phyloP scores from a whole-genome alignment of 306 rosid species.

The Vigna unguiculata region DNA sequence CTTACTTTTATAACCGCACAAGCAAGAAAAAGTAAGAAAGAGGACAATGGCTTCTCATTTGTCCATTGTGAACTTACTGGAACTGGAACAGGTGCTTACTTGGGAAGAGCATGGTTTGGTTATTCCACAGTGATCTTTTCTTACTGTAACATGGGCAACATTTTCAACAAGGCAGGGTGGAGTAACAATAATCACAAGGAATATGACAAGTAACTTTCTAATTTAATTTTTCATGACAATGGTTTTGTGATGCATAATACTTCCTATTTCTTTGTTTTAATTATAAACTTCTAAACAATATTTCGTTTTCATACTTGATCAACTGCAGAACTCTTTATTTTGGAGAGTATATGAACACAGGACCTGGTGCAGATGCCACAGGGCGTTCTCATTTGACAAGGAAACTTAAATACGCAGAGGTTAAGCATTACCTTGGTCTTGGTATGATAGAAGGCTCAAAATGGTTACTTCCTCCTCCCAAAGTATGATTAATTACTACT shows the following conservation, averaged over 20 bases:
- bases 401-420: constrained; percentile 34
- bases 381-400: neutral
- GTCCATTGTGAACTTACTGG: constrained; percentile 63
- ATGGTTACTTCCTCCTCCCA: constrained; percentile 69
- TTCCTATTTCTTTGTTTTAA: too few species aligned
- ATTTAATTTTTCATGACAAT: neutral
- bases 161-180: constrained; percentile 57
- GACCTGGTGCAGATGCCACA: constrained; percentile 34
- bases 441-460: constrained; percentile 51
- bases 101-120: neutral
- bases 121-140: constrained; percentile 41
- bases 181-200: constrained; percentile 22
- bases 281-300: too few species aligned
- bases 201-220: constrained; percentile 34
- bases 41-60: constrained; percentile 53
- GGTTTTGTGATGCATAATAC: too few species aligned
- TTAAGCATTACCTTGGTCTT: constrained; percentile 50
- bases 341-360: constrained; percentile 55
- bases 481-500: constrained; percentile 6
- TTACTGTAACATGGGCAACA: constrained; percentile 43
- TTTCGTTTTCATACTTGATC: too few species aligned
- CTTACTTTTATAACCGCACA: constrained; percentile 61
- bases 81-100: neutral
- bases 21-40: constrained; percentile 39
- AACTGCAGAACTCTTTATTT: constrained; percentile 42